A percentile compares a stretch with the other conserved stretches of the same genome.
phyloP scores from a whole-genome alignment of 2,329 filamentous ascomycete genomes.

The Coniella vitis region DNA sequence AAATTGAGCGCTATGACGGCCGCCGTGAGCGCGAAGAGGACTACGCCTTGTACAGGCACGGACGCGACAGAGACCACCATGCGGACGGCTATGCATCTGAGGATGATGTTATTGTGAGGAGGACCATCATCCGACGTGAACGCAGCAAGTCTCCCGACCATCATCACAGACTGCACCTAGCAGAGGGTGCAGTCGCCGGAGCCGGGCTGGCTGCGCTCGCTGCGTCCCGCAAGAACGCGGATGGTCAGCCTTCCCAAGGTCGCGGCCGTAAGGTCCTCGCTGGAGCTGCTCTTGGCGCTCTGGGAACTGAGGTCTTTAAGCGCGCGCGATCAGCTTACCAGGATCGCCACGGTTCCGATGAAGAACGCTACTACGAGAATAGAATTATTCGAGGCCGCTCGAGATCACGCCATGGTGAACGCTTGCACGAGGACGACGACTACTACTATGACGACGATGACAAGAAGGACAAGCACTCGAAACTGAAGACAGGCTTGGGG shows the following conservation, averaged over 20 bases:
- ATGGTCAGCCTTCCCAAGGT: conserved; percentile 36
- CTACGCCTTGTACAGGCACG: conserved; percentile 25
- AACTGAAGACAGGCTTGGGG: conserved; percentile 55
- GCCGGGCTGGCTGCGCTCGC: conserved; percentile 55
- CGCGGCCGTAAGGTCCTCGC: conserved; percentile 53
- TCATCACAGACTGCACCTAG: conserved; percentile 52
- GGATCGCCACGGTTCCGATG: conserved; percentile 39
- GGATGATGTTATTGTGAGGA: conserved; percentile 34
- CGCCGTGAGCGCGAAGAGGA: conserved; percentile 28
- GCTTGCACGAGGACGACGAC: conserved; percentile 5
- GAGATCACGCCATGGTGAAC: conserved; percentile 27
- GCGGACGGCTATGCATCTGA: conserved; percentile 31
- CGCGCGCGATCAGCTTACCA: conserved; percentile 56
- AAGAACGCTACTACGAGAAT: conserved; percentile 29
- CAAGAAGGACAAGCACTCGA: conserved; percentile 32
- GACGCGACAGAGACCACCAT: conserved; percentile 30
- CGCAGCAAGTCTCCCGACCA: conserved; percentile 42
- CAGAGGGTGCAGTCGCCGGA: conserved; percentile 58
- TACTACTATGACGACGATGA: conserved; percentile 6
- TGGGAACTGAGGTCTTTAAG: conserved; percentile 54
- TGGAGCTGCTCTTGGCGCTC: conserved; percentile 55
- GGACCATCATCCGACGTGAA: conserved; percentile 44
- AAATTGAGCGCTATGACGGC: conserved; percentile 33
- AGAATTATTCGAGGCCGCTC: conserved; percentile 31
- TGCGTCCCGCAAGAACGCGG: conserved; percentile 44